phyloP scores from a whole-genome alignment of 345 rosid species.

The Nasturtium officinale region DNA sequence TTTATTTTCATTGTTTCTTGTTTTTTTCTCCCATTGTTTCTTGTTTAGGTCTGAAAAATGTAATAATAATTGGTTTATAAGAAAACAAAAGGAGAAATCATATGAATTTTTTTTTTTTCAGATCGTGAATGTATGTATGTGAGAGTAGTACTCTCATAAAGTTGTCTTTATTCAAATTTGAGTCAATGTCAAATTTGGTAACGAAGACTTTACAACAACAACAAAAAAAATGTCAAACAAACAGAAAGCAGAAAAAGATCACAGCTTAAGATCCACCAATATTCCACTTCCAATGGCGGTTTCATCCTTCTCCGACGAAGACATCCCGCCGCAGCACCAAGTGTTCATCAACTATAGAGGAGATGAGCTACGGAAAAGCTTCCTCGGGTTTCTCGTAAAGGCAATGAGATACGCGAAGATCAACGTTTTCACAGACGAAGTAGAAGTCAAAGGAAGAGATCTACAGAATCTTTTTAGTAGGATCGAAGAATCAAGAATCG shows the following conservation, averaged over 20 bases:
- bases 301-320: not conserved
- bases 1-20: too few relatives aligned
- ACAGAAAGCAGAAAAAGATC: not conserved
- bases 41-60: too few relatives aligned
- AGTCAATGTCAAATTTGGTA: not conserved
- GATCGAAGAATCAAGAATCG: slow-evolving; percentile 29
- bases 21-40: too few relatives aligned
- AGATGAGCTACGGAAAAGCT: slow-evolving; percentile 23
- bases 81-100: too few relatives aligned
- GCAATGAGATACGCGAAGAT: slow-evolving; percentile 20
- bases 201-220: not conserved
- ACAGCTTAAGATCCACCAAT: not conserved
- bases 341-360: slow-evolving; percentile 32
- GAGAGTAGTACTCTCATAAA: too few relatives aligned
- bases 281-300: slow-evolving; percentile 4
- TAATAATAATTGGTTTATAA: too few relatives aligned
- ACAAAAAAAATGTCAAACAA: not conserved
- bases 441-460: slow-evolving; percentile 21
- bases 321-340: slow-evolving; percentile 18
- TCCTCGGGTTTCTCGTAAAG: slow-evolving; percentile 19
- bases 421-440: slow-evolving; percentile 26
- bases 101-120: too few relatives aligned
- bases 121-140: too few relatives aligned
- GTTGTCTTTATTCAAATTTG: not conserved
- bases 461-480: slow-evolving; percentile 22